Percentiles rank a stretch among this genome's conserved stretches.
phyloP scores from a whole-genome alignment of 495 filamentous ascomycete genomes.

The Penicillium dipodomyicola region DNA sequence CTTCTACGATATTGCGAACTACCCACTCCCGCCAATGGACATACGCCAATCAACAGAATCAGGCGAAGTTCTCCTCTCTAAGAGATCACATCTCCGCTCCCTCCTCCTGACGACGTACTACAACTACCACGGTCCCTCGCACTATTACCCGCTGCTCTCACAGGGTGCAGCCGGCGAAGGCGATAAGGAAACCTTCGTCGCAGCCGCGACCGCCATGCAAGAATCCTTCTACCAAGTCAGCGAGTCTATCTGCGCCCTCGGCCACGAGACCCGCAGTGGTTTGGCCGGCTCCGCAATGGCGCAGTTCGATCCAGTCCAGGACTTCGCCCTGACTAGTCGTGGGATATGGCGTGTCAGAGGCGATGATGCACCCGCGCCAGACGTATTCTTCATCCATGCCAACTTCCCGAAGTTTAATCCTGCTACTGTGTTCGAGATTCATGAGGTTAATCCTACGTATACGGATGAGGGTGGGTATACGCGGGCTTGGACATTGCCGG shows the following conservation, averaged over 20 bases:
- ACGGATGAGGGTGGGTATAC: conserved; percentile 38
- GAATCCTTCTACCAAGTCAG: conserved; percentile 44
- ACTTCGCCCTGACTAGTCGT: conserved; percentile 23
- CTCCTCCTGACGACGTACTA: conserved; percentile 55
- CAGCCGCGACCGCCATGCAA: conserved; percentile 43
- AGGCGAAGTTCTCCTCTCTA: conserved; percentile 49
- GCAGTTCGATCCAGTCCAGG: conserved; percentile 38
- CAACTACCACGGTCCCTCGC: conserved; percentile 50
- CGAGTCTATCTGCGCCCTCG: conserved; percentile 29
- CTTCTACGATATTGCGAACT: conserved; percentile 49
- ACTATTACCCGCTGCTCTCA: conserved; percentile 50
- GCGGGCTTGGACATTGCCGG: conserved; percentile 44
- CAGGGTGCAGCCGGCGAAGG: conserved; percentile 52
- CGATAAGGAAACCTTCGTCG: conserved; percentile 56
- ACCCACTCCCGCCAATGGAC: conserved; percentile 20
- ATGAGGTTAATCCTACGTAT: conserved; percentile 36
- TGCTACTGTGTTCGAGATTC: conserved; percentile 38
- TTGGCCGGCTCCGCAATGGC: conserved; percentile 39
- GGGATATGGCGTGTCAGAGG: conserved; percentile 23
- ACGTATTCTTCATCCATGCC: conserved; percentile 47
- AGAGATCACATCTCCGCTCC: conserved; percentile 40
- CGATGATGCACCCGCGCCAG: conserved; percentile 16
- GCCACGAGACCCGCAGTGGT: conserved; percentile 30
- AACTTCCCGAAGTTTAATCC: conserved; percentile 50
- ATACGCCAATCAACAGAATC: conserved; percentile 42